Base-by-base conservation (phyloP, 225 moss, liverwort and hornwort species). In the Lunularia cruciata region DNA sequence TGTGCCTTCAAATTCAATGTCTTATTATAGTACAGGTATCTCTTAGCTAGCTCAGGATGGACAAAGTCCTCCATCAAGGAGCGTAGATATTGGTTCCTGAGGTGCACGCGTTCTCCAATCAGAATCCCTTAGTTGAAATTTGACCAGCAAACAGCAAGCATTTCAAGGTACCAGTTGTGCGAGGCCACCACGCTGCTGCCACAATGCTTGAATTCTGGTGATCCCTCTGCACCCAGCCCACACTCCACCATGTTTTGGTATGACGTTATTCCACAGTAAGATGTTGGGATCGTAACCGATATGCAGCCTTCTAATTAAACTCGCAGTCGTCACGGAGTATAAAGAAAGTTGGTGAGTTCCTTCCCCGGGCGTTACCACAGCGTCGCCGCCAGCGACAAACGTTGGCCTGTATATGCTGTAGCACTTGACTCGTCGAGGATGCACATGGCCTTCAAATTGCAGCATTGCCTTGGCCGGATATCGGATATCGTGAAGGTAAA, bases 401-500 rank as follows among this genome's bases (percentile, higher is more conserved):
- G 79, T 19, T 9, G 87, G 84, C 18, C 84, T 65, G 63, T 84
- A 84, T 19, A 76, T 75, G 64, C 72, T 79, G 31, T 79, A 65
- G 65, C 77, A 80, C 58, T 72, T 79, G 18, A 40, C 60, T 23
- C 82, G 74, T 37, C 63, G 74, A 2, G 79, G 79, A 28, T 84
- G 66, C 25, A 79, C 70, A 61, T 87, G 84, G 16, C 84, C 82
- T 37, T 63, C 63, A 10, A 87, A 69, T 16, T 77, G 76, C 35
- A 20, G 47, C 49, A 79, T 75, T 7, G 65, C 58, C 3, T 56
- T 63, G 4, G 39, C 54, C 8, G 75, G 55, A 60, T 47, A 79
- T 15, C 87, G 77, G 57, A 87, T 82, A 68, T 87, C 87, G 16
- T 84, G 73, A 3, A 87, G 67, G 33, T 75, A 73, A 3, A 87